Base-by-base conservation (phyloP, 2,329 filamentous ascomycete genomes). In the Sclerotinia minor region DNA sequence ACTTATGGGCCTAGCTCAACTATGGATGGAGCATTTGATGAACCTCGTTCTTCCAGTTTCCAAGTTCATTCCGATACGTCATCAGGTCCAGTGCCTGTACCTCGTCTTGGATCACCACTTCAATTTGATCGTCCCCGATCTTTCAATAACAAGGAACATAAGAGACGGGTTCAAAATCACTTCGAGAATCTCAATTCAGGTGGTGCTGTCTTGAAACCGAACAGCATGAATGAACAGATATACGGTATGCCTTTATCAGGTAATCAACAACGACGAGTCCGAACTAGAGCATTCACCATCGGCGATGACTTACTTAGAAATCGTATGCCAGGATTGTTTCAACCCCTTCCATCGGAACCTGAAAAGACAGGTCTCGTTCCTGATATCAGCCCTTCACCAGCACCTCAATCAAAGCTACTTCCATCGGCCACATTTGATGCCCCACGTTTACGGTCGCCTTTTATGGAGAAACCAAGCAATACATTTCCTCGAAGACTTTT, bases 1-100 rank as follows among this genome's bases (percentile, higher is more conserved):
- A 89, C 85, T 71, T 89, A 89, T 71, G 87, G 87, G 0, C 87
- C 86, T 1, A 88, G 84, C 76, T 87, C 86, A 3, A 72, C 69
- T n/a, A 59, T 53, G 29, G 63, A 70, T 47, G 66, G 65, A 35
- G 49, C 57, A 32, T 69, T 66, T 19, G 67, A 72, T 38, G 57
- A 68, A 44, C 67, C 72, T 38, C 64, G 67, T 13, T 64, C 71
- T 38, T 72, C 70, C 9, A 68, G 69, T 47, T 64, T 71, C 44
- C 68, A 64, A 24, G 61, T 59, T 8, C 65, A 63, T 38, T 70
- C 71, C 11, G 69, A 73, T 60, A 68, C 65, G 9, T 24, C 63
- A 13, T 44, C 61, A 26, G 65, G 65, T 24, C 49, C 49, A 19
- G 54, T 11, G 1, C 45, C 64, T 60, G 35, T 19, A 21, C 71